Percentiles rank a stretch among this genome's conserved stretches.
phyloP scores from a whole-genome alignment of 1,284 basidiomycete species.

The Ustilago esculenta region DNA sequence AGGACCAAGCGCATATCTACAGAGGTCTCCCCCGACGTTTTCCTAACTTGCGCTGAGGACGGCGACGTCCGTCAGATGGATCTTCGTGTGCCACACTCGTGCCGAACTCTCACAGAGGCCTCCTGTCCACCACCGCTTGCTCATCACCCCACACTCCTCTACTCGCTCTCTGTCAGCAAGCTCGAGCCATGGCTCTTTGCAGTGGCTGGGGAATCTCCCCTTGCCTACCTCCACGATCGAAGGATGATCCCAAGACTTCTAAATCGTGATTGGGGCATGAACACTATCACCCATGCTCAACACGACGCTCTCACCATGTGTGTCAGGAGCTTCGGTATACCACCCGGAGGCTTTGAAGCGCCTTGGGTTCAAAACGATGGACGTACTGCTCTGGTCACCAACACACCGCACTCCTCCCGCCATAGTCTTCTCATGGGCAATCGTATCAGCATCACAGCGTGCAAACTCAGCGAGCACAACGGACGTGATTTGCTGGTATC shows the following conservation, averaged over 20 bases:
- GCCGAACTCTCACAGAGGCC: constrained; percentile 21
- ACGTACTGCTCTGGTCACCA: constrained; percentile 12
- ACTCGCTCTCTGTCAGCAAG: constrained; percentile 69
- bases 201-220: constrained; percentile 68
- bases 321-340: constrained; percentile 83
- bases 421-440: constrained; percentile 20
- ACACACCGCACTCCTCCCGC: constrained; percentile 3
- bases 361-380: constrained; percentile 22
- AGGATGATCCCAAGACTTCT: constrained; percentile 77
- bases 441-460: constrained; percentile 59
- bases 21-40: constrained; percentile 83
- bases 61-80: constrained; percentile 80
- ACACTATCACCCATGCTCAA: constrained; percentile 67
- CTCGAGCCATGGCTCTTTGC: constrained; percentile 70
- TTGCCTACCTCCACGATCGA: constrained; percentile 90
- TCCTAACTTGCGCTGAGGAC: constrained; percentile 85
- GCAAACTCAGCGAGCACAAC: constrained; percentile 58
- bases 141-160: constrained; percentile 68
- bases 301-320: constrained; percentile 76
- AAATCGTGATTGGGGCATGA: constrained; percentile 78
- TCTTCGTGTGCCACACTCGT: constrained; percentile 76
- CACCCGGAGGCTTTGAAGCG: constrained; percentile 56
- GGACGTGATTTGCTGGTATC: constrained; percentile 60
- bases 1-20: constrained; percentile 78
- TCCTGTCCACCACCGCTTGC: constrained; percentile 76